Evolutionary conservation across 2,329 filamentous ascomycete genomes (phyloP), one percentile per base, ranked within the genome.

Genomic region (Trichophyton schoenleinii): DNA sequence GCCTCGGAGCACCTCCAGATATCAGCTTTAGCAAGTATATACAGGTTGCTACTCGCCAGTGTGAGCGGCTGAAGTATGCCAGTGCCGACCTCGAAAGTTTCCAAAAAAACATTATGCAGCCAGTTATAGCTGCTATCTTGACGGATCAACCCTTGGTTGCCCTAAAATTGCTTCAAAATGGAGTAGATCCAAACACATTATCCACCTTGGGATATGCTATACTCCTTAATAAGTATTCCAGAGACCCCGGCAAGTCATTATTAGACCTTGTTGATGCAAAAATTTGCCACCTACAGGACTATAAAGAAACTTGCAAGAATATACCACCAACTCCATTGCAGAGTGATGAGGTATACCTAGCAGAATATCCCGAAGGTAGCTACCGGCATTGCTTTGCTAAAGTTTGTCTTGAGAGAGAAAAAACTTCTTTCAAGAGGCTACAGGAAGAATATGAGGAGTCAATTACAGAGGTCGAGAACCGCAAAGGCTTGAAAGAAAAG

Each of bases 171-270:
- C 70, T 95, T 1, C 74, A 81, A 15, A 75, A 75, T 15, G 88
- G 87, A 1, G 87, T 81, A 2, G 81, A 91, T 71, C 79, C 84
- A 0, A 88, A 88, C 64, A 78, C 79, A 0, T 67, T 89, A 44
- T 81, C 81, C 0, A 69, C 68, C 6, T 41, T 64, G 1, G 73
- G 73, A 2, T 71, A 75, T 64, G 61, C 59, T 7, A 57, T 66
- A 4, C 3, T 64, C 13, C 9, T 34, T 3, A n/a, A 9, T 1
- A 46, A 60, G 20, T 44, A 15, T 18, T 0, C 38, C 13, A 20
- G 20, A 4, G 6, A 22, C 18, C 22, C 22, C 1, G 60, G 42
- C 5, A 31, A 58, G 18, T 57, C 58, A 25, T 18, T 64, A 22
- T 49, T 64, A 2, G 63, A 64, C 18, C 41, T 64, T n/a, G 49